Conservation (phyloP, 2,329 filamentous ascomycete species). For the Eutypella sp. region DNA sequence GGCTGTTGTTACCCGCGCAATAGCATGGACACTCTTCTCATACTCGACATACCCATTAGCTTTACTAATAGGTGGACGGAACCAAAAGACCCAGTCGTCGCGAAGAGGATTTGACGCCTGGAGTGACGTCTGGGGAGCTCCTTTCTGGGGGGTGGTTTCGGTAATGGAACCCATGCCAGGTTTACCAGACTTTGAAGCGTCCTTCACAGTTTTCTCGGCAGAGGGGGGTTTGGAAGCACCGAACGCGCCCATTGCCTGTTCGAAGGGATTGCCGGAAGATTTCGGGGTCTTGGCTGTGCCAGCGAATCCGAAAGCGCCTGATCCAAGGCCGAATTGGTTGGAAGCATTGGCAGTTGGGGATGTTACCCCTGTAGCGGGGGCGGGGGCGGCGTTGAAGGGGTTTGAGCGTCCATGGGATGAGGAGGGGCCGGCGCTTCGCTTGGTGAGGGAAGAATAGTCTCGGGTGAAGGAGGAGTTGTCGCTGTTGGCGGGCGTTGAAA, state of each 20-base stretch:
- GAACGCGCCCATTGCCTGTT: conserved; percentile 58
- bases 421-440: conserved; percentile 59
- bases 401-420: conserved; percentile 73
- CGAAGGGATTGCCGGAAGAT: conserved; percentile 73
- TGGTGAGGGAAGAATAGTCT: conserved; percentile 44
- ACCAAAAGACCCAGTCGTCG: conserved; percentile 95
- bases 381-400: conserved; percentile 72
- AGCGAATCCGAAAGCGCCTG: conserved; percentile 94
- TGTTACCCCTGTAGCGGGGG: conserved; percentile 62
- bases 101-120: conserved; percentile 60
- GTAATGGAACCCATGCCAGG: conserved; percentile 42
- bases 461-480: conserved; percentile 44
- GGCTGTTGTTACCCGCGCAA: conserved; percentile 74
- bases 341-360: conserved; percentile 66
- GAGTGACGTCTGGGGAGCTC: conserved; percentile 34
- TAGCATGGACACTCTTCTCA: conserved; percentile 88
- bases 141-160: conserved; percentile 34
- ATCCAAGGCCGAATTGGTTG: conserved; percentile 88
- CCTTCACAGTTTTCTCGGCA: conserved; percentile 59
- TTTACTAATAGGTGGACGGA: conserved; percentile 92
- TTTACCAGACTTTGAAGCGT: conserved; percentile 30
- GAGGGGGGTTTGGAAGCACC: conserved; percentile 47
- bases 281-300: conserved; percentile 85
- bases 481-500: conserved; percentile 61
- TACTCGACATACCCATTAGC: conserved; percentile 85